Conservation (phyloP, 345 rosid genomes). For the Pelargonium nanum region DNA sequence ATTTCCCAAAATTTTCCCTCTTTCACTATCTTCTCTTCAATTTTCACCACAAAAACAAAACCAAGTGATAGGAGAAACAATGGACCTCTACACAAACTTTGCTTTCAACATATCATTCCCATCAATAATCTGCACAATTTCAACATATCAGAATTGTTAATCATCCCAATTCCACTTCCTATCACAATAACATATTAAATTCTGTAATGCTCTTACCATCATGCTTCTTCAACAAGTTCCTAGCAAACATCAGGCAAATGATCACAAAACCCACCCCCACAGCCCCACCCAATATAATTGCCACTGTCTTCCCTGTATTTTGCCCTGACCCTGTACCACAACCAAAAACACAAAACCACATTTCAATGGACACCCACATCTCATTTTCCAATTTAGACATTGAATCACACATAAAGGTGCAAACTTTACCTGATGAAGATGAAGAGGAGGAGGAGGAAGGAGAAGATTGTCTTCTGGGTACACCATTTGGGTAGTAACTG, state of each 20-base stretch:
- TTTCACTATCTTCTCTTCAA: not conserved
- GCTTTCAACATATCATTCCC: too few species aligned
- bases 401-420: not conserved
- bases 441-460: slow-evolving; percentile 20
- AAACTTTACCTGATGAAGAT: not conserved
- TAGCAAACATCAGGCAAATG: slow-evolving; percentile 52
- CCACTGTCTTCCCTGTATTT: slow-evolving; percentile 60
- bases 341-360: not conserved
- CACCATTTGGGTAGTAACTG: slow-evolving; percentile 74
- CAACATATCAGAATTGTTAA: too few species aligned
- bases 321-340: slow-evolving; percentile 21
- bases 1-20: not conserved
- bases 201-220: not conserved
- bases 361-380: too few species aligned
- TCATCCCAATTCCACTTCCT: too few species aligned
- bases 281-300: slow-evolving; percentile 68
- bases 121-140: too few species aligned
- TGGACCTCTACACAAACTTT: too few species aligned
- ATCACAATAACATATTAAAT: too few species aligned
- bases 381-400: too few species aligned
- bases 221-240: slow-evolving; percentile 41
- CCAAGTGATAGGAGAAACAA: too few species aligned
- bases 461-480: slow-evolving; percentile 23
- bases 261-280: slow-evolving; percentile 58
- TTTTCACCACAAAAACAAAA: too few species aligned